Conservation (phyloP, 441 rosid species). For the Macaranga tanarius region DNA sequence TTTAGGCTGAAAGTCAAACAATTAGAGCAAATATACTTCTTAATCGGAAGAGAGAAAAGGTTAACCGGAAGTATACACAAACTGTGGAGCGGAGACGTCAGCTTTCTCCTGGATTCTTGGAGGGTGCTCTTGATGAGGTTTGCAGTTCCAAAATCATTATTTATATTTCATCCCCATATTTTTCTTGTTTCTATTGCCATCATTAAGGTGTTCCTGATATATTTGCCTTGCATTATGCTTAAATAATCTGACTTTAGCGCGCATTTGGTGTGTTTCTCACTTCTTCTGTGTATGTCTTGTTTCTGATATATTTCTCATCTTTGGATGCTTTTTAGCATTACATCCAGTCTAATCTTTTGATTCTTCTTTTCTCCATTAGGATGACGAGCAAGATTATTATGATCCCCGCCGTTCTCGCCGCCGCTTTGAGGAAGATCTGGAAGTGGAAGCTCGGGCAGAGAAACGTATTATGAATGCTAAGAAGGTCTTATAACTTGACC, state of each 20-base stretch:
- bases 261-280: not conserved
- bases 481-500: constrained; percentile 51
- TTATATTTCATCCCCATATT: constrained; percentile 3
- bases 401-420: constrained; percentile 74
- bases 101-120: constrained; percentile 92
- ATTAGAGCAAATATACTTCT: constrained; percentile 86
- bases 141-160: constrained; percentile 20
- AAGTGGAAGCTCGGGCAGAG: constrained; percentile 90
- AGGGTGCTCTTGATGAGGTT: constrained; percentile 97
- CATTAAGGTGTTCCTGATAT: not conserved
- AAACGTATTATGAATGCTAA: constrained; percentile 88
- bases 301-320: not conserved
- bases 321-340: not conserved
- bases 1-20: constrained; percentile 85
- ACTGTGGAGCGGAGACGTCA: constrained; percentile 67
- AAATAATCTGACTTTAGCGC: not conserved
- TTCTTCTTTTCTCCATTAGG: constrained; percentile 41
- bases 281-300: not conserved
- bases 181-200: not conserved
- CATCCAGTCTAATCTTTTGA: not conserved
- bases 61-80: constrained; percentile 77
- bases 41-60: constrained; percentile 85
- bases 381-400: constrained; percentile 81
- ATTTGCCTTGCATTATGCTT: not conserved
- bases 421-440: constrained; percentile 85